Base-by-base conservation (phyloP, 2,329 filamentous ascomycete genomes). In the Penicillium corylophilum region DNA sequence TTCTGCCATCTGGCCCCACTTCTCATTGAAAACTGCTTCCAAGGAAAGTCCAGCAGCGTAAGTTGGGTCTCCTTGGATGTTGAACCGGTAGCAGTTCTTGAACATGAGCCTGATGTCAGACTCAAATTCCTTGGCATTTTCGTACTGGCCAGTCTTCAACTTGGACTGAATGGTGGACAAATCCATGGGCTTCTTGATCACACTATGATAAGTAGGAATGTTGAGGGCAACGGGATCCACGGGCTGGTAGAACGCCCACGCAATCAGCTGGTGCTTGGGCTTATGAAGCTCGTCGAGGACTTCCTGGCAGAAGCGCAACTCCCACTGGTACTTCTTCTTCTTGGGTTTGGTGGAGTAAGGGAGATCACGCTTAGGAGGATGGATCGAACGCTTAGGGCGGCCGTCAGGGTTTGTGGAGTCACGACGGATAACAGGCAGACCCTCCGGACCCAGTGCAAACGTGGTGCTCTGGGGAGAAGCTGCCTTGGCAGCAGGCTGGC, bases 121-220 rank as follows among this genome's bases (percentile, higher is more conserved):
- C 65, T 95, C 88, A 62, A 97, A 90, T 41, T 96, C 92, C 70
- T 90, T 91, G 1, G 89, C 81, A 50, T 81, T 90, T 59, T 84
- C 82, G 66, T 97, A 97, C 50, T 90, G 83, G 23, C 91, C 90
- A 12, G 79, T 79, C 61, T 87, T 84, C 36, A 96, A 79, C 72
- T 95, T 95, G 38, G 80, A 79, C 31, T 82, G 79, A 66, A 96
- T 88, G n/a, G 90, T 96, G 15, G 82, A 79, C 44, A 96, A 79
- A 70, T 99, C 93, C 93, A 97, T 99, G 0, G 94, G 94, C 69
- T 92, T 90, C 78, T 96, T 97, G 75, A 99, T 91, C 55, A 97
- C 79, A 64, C 88, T 90, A 70, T 94, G 90, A 69, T 99, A 99
- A 22, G 88, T 87, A 0, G 94, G 94, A 53, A 97, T 96, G 68